Evolutionary conservation across 108 stramenopile genomes (phyloP), one percentile per base, ranked within the genome.

Genomic region (Cyclotella baltica): DNA sequence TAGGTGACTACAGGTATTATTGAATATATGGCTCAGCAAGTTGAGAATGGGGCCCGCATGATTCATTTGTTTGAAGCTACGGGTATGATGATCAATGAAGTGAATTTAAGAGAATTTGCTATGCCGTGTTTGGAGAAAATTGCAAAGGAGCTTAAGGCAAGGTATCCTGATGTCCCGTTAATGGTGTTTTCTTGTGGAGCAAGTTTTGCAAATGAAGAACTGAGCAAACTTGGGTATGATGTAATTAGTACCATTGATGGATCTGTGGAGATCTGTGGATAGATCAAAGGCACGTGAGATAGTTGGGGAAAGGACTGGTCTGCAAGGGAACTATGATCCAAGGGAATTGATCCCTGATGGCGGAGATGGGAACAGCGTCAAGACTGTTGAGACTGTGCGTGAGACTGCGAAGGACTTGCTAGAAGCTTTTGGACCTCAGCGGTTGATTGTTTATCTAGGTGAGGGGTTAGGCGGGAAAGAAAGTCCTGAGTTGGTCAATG

Each of bases 181-280:
- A 96, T 98, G 95, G 94, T 96, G 20, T 98, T 98, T 75, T 68
- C 91, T 11, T 88, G 98, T 5, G 98, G 96, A 20, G 94, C 92
- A 3, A 83, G 88, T 63, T 89, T 84, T 83, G 92, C 92, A 33
- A 96, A 96, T 72, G 85, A 73, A 23, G 70, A 77, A 35, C 64
- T 96, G 30, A 73, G 85, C 11, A 79, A 78, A 52, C 69, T 93
- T 38, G 96, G 90, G 22, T 98, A 87, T 73, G 93, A 98, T 85
- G 95, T 97, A n/a, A 75, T 98, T 28, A n/a, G n/a, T n/a, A 96
- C 97, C 23, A 96, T 98, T 67, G 97, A 97, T 77, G 95, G 95
- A 28, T 69, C 70, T 43, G n/a, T n/a, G n/a, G n/a, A n/a, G n/a
- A n/a, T n/a, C n/a, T n/a, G 94, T 95, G 27, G 88, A 91, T 68